Percentiles rank a stretch among this genome's conserved stretches.
phyloP scores from a whole-genome alignment of 495 filamentous ascomycete species.

The Entonaema liquescens region DNA sequence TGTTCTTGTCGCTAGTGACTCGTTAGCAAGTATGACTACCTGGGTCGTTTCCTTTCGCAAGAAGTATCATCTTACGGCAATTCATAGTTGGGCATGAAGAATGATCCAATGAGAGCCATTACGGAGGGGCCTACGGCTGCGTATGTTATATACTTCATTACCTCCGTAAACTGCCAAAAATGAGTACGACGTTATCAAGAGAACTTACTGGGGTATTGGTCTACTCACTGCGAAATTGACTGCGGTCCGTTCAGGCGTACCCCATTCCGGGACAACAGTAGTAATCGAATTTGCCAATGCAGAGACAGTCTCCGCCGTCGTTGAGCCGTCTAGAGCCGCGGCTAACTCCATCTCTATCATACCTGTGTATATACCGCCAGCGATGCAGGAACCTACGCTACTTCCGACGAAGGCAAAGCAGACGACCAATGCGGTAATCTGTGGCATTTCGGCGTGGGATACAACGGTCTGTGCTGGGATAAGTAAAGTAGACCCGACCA shows the following conservation, averaged over 20 bases:
- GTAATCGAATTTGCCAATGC: slow-evolving; percentile 57
- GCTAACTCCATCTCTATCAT: slow-evolving; percentile 45
- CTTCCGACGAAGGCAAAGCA: slow-evolving; percentile 55
- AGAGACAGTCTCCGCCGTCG: slow-evolving; percentile 42
- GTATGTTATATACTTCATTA: slow-evolving; percentile 58
- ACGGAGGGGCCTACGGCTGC: slow-evolving; percentile 54
- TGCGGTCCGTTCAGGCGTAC: slow-evolving; percentile 50
- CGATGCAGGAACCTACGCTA: slow-evolving; percentile 59
- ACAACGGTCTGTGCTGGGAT: slow-evolving; percentile 57
- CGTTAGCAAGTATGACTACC: slow-evolving; percentile 17
- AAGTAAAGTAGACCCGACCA: slow-evolving; percentile 56
- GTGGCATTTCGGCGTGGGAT: slow-evolving; percentile 56
- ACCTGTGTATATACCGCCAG: slow-evolving; percentile 59
- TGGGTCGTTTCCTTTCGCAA: too few relatives aligned
- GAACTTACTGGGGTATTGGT: background rate
- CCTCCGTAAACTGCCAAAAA: slow-evolving; percentile 52
- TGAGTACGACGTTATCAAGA: background rate
- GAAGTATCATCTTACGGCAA: slow-evolving; percentile 57
- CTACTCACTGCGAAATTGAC: slow-evolving; percentile 54
- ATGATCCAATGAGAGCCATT: slow-evolving; percentile 49
- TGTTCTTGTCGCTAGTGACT: slow-evolving; percentile 41
- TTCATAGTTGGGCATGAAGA: slow-evolving; percentile 56
- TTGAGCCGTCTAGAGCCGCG: slow-evolving; percentile 44
- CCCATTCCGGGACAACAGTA: slow-evolving; percentile 53
- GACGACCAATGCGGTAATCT: slow-evolving; percentile 57